phyloP scores from a whole-genome alignment of 257 asterid genomes.

The Solanum rostratum region DNA sequence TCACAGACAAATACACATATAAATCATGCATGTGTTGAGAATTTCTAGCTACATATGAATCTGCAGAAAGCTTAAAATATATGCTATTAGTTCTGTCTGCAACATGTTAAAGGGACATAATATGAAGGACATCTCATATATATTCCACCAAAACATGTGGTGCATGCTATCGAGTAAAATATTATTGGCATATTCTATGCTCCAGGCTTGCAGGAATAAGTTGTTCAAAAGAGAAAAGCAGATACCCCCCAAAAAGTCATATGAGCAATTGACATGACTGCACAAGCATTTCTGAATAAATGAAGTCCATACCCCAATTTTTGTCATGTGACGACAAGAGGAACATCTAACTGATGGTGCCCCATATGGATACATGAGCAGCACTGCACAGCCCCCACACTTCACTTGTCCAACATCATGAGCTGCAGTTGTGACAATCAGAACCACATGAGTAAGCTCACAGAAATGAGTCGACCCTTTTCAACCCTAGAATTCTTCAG shows the following conservation, averaged over 20 bases:
- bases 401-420: conserved; percentile 82
- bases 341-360: conserved; percentile 72
- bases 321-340: conserved; percentile 60
- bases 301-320: conserved; percentile 54
- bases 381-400: conserved; percentile 60
- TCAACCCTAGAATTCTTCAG: neutral
- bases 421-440: conserved; percentile 26
- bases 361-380: conserved; percentile 81
- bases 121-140: neutral
- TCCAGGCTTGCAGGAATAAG: neutral
- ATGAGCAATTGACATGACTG: neutral
- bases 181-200: neutral
- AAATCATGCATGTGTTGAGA: neutral
- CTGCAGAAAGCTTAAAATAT: neutral
- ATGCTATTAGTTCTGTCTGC: neutral
- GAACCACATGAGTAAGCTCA: neutral
- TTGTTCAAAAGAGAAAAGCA: neutral
- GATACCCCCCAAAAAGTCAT: neutral
- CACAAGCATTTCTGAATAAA: neutral
- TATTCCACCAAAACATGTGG: neutral
- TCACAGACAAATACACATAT: neutral
- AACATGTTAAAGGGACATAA: neutral
- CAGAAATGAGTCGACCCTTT: neutral
- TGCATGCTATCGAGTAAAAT: neutral
- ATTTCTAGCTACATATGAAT: neutral